Percentiles rank a stretch among this genome's conserved stretches.
Evolutionary conservation across 768 basidiomycete genomes (phyloP).

Genomic region (Candolleomyces efflorescens): DNA sequence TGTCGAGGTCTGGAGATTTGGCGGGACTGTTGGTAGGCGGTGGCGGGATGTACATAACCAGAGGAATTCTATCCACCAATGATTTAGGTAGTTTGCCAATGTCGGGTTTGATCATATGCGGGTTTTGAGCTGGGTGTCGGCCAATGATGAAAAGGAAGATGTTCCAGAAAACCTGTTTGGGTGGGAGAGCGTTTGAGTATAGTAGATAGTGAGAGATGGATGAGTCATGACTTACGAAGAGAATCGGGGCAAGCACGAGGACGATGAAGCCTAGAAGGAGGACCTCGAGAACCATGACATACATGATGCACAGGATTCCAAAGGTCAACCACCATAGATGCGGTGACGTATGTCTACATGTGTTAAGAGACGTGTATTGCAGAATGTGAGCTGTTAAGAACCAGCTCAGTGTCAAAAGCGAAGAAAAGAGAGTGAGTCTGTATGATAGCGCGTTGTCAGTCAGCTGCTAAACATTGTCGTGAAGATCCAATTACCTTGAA

Average conservation of each 20-base stretch:
- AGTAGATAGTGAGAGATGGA: not conserved
- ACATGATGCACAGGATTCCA: conserved; percentile 75
- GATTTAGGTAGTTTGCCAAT: conserved; percentile 69
- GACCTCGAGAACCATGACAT: conserved; percentile 66
- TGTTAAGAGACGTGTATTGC: conserved; percentile 69
- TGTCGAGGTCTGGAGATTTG: conserved; percentile 27
- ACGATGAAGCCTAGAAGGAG: conserved; percentile 71
- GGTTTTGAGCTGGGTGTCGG: conserved; percentile 73
- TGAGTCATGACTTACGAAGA: conserved; percentile 61
- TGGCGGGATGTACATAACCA: conserved; percentile 82
- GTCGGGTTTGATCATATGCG: conserved; percentile 70
- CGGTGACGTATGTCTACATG: conserved; percentile 70
- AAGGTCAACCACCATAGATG: conserved; percentile 88
- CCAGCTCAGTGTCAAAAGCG: conserved; percentile 74
- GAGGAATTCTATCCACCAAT: conserved; percentile 73
- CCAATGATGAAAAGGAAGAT: conserved; percentile 76
- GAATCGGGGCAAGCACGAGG: conserved; percentile 72
- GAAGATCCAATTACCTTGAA: conserved; percentile 1
- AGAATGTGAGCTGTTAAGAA: conserved; percentile 79
- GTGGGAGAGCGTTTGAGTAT: not conserved
- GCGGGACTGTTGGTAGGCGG: conserved; percentile 45
- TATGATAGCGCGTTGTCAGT: not conserved
- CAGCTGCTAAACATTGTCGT: not conserved
- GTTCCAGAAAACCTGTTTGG: conserved; percentile 65
- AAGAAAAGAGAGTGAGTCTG: conserved; percentile 61